Evolutionary conservation across 495 filamentous ascomycete species (phyloP).

Genomic region (Tirmania nivea): DNA sequence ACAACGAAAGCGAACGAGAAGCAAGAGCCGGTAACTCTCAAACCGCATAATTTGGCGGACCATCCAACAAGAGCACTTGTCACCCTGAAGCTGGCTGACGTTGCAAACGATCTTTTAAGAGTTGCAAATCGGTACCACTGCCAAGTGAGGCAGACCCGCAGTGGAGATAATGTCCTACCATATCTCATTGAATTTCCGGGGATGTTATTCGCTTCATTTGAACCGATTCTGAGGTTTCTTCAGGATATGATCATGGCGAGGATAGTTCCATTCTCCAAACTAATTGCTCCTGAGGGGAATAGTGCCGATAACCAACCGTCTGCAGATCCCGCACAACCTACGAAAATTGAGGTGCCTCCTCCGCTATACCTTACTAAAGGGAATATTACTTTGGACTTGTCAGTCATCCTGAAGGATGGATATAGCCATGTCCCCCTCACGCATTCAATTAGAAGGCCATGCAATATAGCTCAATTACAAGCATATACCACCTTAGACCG

Average conservation of each 20-base stretch:
- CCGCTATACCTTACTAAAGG: slow-evolving; percentile 14
- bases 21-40: slow-evolving; percentile 1
- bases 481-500: slow-evolving; percentile 12
- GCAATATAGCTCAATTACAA: slow-evolving; percentile 2
- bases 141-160: slow-evolving; percentile 14
- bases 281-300: slow-evolving; percentile 27
- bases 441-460: slow-evolving; percentile 5
- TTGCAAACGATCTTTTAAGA: neutral
- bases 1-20: neutral
- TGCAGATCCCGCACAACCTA: neutral
- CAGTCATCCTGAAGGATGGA: slow-evolving; percentile 4
- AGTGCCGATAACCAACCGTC: neutral
- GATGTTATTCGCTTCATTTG: slow-evolving; percentile 43
- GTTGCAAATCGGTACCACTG: slow-evolving; percentile 1
- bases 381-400: slow-evolving; percentile 4
- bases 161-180: slow-evolving; percentile 11
- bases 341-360: slow-evolving; percentile 7
- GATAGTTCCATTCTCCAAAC: slow-evolving; percentile 36
- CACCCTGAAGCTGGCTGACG: slow-evolving; percentile 10
- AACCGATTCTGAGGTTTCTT: slow-evolving; percentile 39
- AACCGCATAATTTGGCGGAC: slow-evolving; percentile 6
- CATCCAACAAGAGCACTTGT: slow-evolving; percentile 17
- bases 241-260: slow-evolving; percentile 30
- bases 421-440: neutral
- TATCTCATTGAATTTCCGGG: slow-evolving; percentile 47